Evolutionary conservation across 306 rosid species (phyloP), one percentile per base, ranked within the genome.

Genomic region (Trifolium repens): DNA sequence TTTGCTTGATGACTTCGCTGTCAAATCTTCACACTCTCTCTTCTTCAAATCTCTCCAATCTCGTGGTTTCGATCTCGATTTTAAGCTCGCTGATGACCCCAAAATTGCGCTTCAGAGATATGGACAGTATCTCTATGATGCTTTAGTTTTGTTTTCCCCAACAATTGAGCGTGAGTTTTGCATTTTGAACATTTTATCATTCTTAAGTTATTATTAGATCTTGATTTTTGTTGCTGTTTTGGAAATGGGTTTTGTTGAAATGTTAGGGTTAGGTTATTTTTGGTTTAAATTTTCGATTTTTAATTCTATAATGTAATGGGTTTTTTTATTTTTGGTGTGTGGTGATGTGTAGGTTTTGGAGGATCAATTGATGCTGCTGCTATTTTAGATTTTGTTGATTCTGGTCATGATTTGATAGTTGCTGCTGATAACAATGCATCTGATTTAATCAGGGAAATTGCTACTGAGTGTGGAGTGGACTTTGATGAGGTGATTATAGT

Each of bases 81-180:
- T 94, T 89, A 90, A 90, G 86, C 96, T 94, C 75, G 97, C 99
- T 12, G 96, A 90, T 8, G 96, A 94, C 52, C 97, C 96, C 71
- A 88, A 90, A 75, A 89, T 91, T 27, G 65, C 87, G 1, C 83
- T 92, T 32, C 97, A 94, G 86, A 68, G 99, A 76, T 90, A 92
- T 47, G 97, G 96, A 84, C 93, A 88, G 83, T 94, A 92, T 70
- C 82, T 85, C 52, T 94, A 89, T 49, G 99, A 94, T 55, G 99
- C 89, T 9, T 77, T 94, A 54, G 82, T 94, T 65, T 79, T 94
- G 49, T 88, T 94, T 67, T 85, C 87, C 77, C 99, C 99, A n/a
- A 76, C 99, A 9, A 79, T 84, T 24, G 96, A 94, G 46, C 96
- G 99, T 94, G 81, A 80, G 96, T 63, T 71, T 72, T 50, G 2